Percentiles rank a stretch among this genome's conserved stretches.
phyloP scores from a whole-genome alignment of 352 stramenopile genomes.

The Aphanomyces astaci region DNA sequence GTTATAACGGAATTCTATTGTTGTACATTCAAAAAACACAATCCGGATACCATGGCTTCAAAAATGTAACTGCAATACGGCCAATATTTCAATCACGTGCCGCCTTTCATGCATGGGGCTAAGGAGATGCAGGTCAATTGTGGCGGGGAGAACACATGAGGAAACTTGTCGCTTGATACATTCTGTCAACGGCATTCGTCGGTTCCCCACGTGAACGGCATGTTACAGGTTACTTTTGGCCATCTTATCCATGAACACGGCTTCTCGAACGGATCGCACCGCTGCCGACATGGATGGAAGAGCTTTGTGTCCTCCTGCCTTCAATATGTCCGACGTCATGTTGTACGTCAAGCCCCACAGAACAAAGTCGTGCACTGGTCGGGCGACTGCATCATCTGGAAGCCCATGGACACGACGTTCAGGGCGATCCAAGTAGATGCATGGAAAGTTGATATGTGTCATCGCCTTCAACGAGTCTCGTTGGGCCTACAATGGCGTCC shows the following conservation, averaged over 20 bases:
- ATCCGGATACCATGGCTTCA: too few species aligned
- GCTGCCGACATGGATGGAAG: neutral
- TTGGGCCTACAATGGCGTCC: neutral
- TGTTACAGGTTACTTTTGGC: neutral
- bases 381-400: constrained; percentile 33
- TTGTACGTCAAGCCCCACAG: constrained; percentile 77
- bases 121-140: too few species aligned
- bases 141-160: too few species aligned
- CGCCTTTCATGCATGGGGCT: too few species aligned
- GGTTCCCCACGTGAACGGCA: neutral
- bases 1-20: too few species aligned
- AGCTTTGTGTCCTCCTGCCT: constrained; percentile 22
- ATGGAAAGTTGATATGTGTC: constrained; percentile 53
- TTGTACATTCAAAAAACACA: too few species aligned
- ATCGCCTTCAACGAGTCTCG: constrained; percentile 26
- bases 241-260: neutral
- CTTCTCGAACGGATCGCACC: neutral
- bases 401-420: constrained; percentile 29
- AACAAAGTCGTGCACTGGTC: constrained; percentile 61
- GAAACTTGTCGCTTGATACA: too few species aligned
- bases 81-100: too few species aligned
- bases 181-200: too few species aligned
- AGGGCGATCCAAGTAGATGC: constrained; percentile 70
- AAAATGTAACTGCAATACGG: too few species aligned
- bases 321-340: constrained; percentile 52